Evolutionary conservation across 345 rosid genomes (phyloP).

Genomic region (Brassica incana): DNA sequence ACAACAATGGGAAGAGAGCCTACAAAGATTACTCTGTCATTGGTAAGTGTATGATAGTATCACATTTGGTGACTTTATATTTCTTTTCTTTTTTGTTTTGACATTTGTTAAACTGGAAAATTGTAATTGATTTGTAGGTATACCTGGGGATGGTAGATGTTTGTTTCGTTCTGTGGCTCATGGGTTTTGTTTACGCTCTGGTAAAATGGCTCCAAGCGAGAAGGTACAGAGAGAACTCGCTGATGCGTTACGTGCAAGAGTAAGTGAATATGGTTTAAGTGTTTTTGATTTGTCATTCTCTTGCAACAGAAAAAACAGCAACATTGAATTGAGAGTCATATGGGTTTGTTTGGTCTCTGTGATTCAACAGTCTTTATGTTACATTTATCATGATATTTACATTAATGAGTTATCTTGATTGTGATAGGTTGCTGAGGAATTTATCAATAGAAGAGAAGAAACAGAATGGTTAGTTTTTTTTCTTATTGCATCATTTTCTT

Average conservation of each 20-base stretch:
- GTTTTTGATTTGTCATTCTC: background rate
- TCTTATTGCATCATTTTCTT: background rate
- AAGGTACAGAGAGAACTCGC: constrained; percentile 73
- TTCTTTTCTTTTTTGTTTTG: background rate
- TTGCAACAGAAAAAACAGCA: background rate
- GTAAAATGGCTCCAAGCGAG: constrained; percentile 67
- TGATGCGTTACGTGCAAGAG: constrained; percentile 71
- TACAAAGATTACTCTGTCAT: constrained; percentile 76
- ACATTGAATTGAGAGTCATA: background rate
- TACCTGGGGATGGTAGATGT: constrained; percentile 98
- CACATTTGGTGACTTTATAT: background rate
- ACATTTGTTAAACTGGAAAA: background rate
- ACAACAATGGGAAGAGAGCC: constrained; percentile 70
- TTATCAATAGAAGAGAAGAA: constrained; percentile 83
- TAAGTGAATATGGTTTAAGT: constrained; percentile 11
- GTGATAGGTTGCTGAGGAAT: constrained; percentile 92
- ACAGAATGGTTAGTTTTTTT: constrained; percentile 64
- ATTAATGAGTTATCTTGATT: constrained; percentile 17
- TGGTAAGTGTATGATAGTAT: constrained; percentile 49
- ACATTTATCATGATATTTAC: background rate
- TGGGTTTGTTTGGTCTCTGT: background rate
- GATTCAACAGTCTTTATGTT: background rate
- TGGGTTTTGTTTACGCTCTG: constrained; percentile 72
- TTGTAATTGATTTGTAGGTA: constrained; percentile 50
- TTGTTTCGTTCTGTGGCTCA: constrained; percentile 93